These are phyloP conservation scores for Crucibulum laeve DNA, from an alignment of 768 basidiomycete species.

Conservation along the genomic window DNA sequence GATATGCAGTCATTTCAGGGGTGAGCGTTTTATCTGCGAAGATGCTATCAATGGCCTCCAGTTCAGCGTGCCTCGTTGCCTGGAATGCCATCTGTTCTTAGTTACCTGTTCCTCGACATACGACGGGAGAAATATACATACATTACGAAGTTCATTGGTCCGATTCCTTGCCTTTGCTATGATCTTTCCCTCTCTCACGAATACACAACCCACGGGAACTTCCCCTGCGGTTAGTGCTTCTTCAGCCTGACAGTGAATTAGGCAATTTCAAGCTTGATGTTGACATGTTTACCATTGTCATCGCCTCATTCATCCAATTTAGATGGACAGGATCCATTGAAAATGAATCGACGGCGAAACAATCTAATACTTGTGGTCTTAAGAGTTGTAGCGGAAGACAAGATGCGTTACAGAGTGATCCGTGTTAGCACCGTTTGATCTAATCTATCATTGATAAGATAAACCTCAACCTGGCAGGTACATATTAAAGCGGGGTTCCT, in stretches of 20 bases:
- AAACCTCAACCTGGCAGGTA: too few relatives aligned
- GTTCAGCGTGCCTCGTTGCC: slow-evolving; percentile 97
- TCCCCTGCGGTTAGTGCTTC: slow-evolving; percentile 83
- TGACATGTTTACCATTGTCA: slow-evolving; percentile 62
- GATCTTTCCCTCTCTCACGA: slow-evolving; percentile 71
- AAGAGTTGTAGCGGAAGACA: too few relatives aligned
- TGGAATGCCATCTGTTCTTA: slow-evolving; percentile 22
- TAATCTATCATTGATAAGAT: too few relatives aligned
- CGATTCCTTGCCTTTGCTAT: slow-evolving; percentile 89
- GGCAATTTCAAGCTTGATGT: slow-evolving; percentile 7
- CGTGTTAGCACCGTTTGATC: too few relatives aligned
- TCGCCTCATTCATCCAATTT: slow-evolving; percentile 81
- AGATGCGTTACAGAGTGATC: too few relatives aligned
- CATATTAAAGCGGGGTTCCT: too few relatives aligned
- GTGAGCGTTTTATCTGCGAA: slow-evolving; percentile 60
- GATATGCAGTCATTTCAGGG: slow-evolving; percentile 44
- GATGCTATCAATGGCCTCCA: slow-evolving; percentile 92
- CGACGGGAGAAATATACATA: slow-evolving; percentile 26
- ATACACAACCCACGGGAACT: slow-evolving; percentile 96
- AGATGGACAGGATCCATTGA: slow-evolving; percentile 26
- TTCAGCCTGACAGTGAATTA: slow-evolving; percentile 49
- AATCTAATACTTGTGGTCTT: too few relatives aligned
- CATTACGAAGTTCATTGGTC: slow-evolving; percentile 93
- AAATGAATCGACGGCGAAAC: too few relatives aligned
- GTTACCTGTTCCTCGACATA: not conserved